Evolutionary conservation across 768 basidiomycete species (phyloP).

Genomic region (Tricholoma matsutake): DNA sequence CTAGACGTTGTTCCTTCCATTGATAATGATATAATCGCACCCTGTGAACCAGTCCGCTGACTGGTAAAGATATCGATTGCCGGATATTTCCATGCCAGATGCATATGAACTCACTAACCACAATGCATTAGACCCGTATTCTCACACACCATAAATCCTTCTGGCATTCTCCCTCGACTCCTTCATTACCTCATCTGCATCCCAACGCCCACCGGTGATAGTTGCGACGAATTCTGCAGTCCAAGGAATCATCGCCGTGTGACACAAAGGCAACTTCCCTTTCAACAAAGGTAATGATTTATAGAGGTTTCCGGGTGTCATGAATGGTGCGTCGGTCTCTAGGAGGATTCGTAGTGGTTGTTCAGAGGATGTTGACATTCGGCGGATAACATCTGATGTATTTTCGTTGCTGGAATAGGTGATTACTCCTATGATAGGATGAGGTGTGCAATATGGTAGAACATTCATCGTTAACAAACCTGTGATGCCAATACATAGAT

Average conservation of each 20-base stretch:
- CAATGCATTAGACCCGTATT: not conserved
- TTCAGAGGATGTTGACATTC: constrained; percentile 34
- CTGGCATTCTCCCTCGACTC: constrained; percentile 64
- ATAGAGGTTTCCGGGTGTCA: constrained; percentile 79
- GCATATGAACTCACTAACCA: not conserved
- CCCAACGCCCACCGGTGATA: constrained; percentile 44
- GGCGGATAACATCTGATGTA: constrained; percentile 63
- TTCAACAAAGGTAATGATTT: constrained; percentile 47
- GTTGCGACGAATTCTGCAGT: constrained; percentile 71
- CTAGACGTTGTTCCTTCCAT: too few species aligned
- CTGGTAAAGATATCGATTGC: too few species aligned
- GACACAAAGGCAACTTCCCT: constrained; percentile 67
- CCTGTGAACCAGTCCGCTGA: too few species aligned
- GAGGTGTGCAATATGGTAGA: not conserved
- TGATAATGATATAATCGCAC: too few species aligned
- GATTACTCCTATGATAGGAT: constrained; percentile 58
- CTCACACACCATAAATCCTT: constrained; percentile 53
- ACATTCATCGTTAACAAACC: constrained; percentile 32
- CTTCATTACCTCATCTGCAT: constrained; percentile 53
- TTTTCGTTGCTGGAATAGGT: constrained; percentile 75
- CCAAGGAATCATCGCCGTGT: constrained; percentile 85
- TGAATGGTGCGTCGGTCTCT: constrained; percentile 87
- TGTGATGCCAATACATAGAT: constrained; percentile 82
- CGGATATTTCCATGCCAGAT: not conserved
- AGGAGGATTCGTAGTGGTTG: constrained; percentile 52